Percentiles rank a stretch among this genome's conserved stretches.
phyloP scores from a whole-genome alignment of 108 stramenopile species.

The Cyclotella cryptica region DNA sequence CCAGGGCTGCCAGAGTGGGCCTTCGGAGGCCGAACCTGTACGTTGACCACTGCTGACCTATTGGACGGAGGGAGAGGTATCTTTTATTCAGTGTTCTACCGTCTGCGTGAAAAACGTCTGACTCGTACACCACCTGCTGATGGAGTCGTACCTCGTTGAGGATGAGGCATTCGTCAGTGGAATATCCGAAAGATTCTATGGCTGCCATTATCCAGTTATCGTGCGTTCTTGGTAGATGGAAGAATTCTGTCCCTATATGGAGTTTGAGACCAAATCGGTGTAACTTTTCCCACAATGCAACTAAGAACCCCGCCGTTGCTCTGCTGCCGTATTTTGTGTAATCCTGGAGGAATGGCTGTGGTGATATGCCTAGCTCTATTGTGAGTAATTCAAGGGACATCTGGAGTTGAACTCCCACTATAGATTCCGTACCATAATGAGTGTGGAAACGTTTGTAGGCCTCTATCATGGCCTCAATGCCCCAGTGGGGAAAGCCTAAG shows the following conservation, averaged over 20 bases:
- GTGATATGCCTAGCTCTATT: constrained; percentile 7
- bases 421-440: constrained; percentile 3
- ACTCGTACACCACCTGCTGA: constrained; percentile 29
- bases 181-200: not conserved
- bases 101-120: constrained; percentile 5
- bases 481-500: not conserved
- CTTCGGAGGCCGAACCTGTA: not conserved
- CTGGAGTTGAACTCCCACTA: constrained; percentile 5
- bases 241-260: not conserved
- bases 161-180: not conserved
- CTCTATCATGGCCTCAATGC: not conserved
- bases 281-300: not conserved
- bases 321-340: not conserved
- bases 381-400: not conserved
- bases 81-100: constrained; percentile 7
- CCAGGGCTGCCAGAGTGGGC: not conserved
- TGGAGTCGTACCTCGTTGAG: constrained; percentile 21
- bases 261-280: not conserved
- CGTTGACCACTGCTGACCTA: constrained; percentile 10
- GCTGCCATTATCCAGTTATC: constrained; percentile 19
- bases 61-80: not conserved
- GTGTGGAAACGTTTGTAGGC: not conserved
- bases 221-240: not conserved
- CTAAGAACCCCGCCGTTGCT: not conserved
- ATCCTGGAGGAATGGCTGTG: not conserved